phyloP scores from a whole-genome alignment of 2,329 filamentous ascomycete species.

The Talaromyces verruculosus region DNA sequence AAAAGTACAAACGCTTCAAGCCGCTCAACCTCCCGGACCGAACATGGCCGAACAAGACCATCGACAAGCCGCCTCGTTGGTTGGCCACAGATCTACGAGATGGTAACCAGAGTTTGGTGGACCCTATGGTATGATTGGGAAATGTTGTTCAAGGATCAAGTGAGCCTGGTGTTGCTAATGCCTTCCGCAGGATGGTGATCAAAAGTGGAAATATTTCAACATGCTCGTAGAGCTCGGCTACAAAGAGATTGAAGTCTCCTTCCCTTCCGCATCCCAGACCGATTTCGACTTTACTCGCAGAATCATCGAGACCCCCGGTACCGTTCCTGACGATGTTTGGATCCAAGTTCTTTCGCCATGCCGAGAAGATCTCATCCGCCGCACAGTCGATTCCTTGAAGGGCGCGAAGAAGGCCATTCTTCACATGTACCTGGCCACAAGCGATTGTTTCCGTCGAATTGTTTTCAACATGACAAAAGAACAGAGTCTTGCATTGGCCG shows the following conservation, averaged over 20 bases:
- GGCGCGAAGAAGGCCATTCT: conserved; percentile 92
- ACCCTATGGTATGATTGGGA: conserved; percentile 73
- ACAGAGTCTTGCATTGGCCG: conserved; percentile 76
- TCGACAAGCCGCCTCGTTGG: conserved; percentile 87
- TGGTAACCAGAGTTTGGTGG: conserved; percentile 88
- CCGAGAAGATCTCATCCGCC: conserved; percentile 82
- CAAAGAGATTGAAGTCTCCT: conserved; percentile 97
- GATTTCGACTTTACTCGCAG: conserved; percentile 94
- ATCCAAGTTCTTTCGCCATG: conserved; percentile 92
- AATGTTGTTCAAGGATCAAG: not conserved
- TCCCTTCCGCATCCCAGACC: conserved; percentile 89
- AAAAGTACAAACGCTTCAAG: conserved; percentile 50
- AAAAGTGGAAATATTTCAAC: conserved; percentile 94
- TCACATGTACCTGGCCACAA: conserved; percentile 94
- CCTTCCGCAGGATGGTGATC: conserved; percentile 73
- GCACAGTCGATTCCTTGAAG: conserved; percentile 83
- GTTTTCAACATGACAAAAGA: conserved; percentile 86
- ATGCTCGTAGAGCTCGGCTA: conserved; percentile 91
- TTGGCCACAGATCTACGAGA: conserved; percentile 85
- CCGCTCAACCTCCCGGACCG: conserved; percentile 52
- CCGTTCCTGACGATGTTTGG: conserved; percentile 83
- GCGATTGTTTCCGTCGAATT: conserved; percentile 88
- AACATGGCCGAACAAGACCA: conserved; percentile 76
- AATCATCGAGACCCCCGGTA: conserved; percentile 79
- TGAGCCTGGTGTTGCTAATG: not conserved